Evolutionary conservation across 495 filamentous ascomycete species (phyloP), one percentile per base, ranked within the genome.

Genomic region (Podospora pseudoanserina): DNA sequence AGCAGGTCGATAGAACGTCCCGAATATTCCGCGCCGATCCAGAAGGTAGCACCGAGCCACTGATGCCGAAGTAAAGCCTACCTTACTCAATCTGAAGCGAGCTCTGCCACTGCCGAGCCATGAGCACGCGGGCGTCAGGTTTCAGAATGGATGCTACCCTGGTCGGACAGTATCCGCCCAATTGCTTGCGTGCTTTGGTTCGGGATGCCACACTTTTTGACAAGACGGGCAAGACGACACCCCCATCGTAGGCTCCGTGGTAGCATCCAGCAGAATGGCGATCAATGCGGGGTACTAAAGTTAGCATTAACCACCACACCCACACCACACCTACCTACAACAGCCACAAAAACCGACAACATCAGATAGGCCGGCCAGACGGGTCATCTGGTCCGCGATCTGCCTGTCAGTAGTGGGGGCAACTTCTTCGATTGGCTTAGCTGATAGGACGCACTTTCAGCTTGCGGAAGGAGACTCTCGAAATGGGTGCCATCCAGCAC

Each of bases 71-170:
- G n/a, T 58, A 19, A 58, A 20, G 55, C n/a, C 55, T 23, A 23
- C 23, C 23, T 23, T 23, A 58, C n/a, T 58, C 55, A 58, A 58
- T 18, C n/a, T 58, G 55, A 58, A 26, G 55, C 55, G 23, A 58
- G 55, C 23, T 19, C n/a, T 58, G 55, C 20, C 55, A 58, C 55
- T 26, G 23, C 55, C n/a, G 55, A 19, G 18, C 11, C n/a, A 5
- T n/a, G 23, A 58, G 55, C 55, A 58, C 7, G n/a, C 23, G 6
- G 55, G 55, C 55, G 55, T 58, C 23, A 26, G 7, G 55, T 58
- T 58, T 58, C 55, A 58, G 55, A 58, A 58, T 58, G 55, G 55
- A 7, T 58, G 55, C 55, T 7, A 58, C 55, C 55, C 55, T 58
- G 55, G 23, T 58, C 55, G 55, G 55, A 58, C n/a, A 7, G 7